Evolutionary conservation across 2,329 filamentous ascomycete species (phyloP), one percentile per base, ranked within the genome.

Genomic region (Microcyclospora pomicola): DNA sequence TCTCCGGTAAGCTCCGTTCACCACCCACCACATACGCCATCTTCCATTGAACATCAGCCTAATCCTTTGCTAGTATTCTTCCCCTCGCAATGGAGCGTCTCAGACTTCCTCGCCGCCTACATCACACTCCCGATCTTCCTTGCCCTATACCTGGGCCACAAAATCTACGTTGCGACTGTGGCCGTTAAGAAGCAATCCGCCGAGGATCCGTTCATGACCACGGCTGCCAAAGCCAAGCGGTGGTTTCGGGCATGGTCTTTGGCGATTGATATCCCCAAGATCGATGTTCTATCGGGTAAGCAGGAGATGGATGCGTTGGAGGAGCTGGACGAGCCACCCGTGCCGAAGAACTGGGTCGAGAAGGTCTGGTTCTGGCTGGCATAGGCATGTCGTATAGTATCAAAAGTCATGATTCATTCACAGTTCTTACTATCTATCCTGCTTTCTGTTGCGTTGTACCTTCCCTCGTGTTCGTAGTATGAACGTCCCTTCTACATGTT

Each of bases 51-150:
- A 64, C 72, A 38, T 27, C 46, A 73, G 16, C 71, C 73, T 40
- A 66, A 73, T 29, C 69, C 71, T 9, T 73, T 72, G 37, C 65
- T 72, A 41, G 59, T 66, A 15, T 73, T 77, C 44, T 59, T 64
- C 41, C 69, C 70, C 6, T 50, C 49, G 0, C 39, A 56, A 1
- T 73, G 65, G 46, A 63, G 55, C 30, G 58, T 61, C 0, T 59
- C 66, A 9, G 60, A 61, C 32, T 74, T 74, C 52, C 46, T 75
- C 36, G 69, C 70, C 2, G 61, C 61, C 12, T 75, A 75, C 53
- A 71, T 74, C 48, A 67, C 62, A 7, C 57, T 73, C 24, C 64
- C 65, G 4, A 72, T 72, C 47, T 70, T 69, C 37, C 49, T 68
- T 29, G 51, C 65, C 5, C 36, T 62, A 2, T 62, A 59, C 35